These are phyloP conservation scores for Paramyrothecium sp. DNA, from an alignment of 2,329 filamentous ascomycete species.

Conservation along the genomic window DNA sequence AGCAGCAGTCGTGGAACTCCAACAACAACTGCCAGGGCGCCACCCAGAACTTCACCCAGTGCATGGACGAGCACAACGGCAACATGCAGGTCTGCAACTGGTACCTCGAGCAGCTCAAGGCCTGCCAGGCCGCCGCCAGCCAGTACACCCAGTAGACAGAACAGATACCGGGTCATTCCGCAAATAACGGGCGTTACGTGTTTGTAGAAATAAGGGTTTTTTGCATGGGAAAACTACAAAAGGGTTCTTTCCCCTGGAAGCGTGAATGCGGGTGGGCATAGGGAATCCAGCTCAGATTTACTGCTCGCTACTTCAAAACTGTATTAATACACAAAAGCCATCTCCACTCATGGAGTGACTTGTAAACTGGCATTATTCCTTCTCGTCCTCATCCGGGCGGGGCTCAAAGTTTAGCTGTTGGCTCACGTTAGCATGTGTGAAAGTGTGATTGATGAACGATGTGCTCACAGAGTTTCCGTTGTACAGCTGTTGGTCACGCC, in stretches of 20 bases:
- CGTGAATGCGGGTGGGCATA: slow-evolving; percentile 18
- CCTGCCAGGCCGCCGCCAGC: slow-evolving; percentile 75
- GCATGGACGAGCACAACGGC: slow-evolving; percentile 92
- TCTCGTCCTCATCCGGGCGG: slow-evolving; percentile 57
- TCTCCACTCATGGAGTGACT: slow-evolving; percentile 6
- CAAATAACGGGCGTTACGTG: not conserved
- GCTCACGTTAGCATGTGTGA: slow-evolving; percentile 22
- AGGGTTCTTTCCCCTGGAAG: slow-evolving; percentile 10
- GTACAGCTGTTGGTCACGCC: slow-evolving; percentile 71
- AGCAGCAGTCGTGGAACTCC: slow-evolving; percentile 52
- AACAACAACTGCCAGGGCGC: slow-evolving; percentile 73
- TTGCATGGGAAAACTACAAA: slow-evolving; percentile 10
- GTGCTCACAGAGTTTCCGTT: slow-evolving; percentile 82
- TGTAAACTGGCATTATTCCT: slow-evolving; percentile 11
- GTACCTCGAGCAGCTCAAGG: slow-evolving; percentile 97
- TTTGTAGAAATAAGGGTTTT: not conserved
- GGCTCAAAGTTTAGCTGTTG: slow-evolving; percentile 68
- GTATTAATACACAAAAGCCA: slow-evolving; percentile 6
- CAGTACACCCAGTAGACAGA: slow-evolving; percentile 46
- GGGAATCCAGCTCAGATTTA: slow-evolving; percentile 14
- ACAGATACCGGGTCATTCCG: no score
- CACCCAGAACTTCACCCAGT: slow-evolving; percentile 84
- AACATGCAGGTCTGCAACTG: slow-evolving; percentile 96
- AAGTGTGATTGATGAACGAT: not conserved
- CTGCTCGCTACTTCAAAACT: slow-evolving; percentile 15